A percentile compares a stretch with the other conserved stretches of the same genome.
phyloP scores from a whole-genome alignment of 306 rosid species.

The Inga leiocalycina region DNA sequence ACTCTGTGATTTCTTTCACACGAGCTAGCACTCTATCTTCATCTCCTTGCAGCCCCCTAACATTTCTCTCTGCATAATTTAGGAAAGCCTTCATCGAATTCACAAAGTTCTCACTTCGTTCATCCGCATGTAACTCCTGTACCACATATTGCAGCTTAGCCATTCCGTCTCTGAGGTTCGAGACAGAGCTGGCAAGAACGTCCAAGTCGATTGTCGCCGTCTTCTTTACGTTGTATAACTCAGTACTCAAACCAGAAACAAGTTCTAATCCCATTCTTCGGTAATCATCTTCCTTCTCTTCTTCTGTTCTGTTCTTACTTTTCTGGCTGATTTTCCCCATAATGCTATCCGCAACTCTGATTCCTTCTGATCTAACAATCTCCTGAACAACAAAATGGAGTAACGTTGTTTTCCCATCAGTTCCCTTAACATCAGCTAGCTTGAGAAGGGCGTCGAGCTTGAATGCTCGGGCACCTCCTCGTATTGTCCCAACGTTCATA shows the following conservation, averaged over 20 bases:
- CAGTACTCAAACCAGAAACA: slow-evolving; percentile 85
- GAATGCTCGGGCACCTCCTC: slow-evolving; percentile 94
- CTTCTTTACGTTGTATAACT: slow-evolving; percentile 82
- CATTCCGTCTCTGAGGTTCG: slow-evolving; percentile 69
- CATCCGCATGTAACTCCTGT: slow-evolving; percentile 49
- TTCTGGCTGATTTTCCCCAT: slow-evolving; percentile 85
- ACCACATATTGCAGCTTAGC: slow-evolving; percentile 45
- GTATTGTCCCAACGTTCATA: slow-evolving; percentile 93
- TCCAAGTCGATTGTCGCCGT: slow-evolving; percentile 85
- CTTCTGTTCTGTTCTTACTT: slow-evolving; percentile 55
- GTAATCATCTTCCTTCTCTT: slow-evolving; percentile 84
- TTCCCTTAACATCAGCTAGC: slow-evolving; percentile 90
- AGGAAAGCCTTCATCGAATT: slow-evolving; percentile 52
- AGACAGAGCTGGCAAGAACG: slow-evolving; percentile 73
- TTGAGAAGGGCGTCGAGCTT: slow-evolving; percentile 91
- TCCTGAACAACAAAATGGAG: slow-evolving; percentile 98
- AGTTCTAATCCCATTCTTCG: slow-evolving; percentile 87
- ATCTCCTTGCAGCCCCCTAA: slow-evolving; percentile 67
- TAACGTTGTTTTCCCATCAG: slow-evolving; percentile 85
- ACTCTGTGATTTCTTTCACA: slow-evolving; percentile 84
- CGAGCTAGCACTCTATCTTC: slow-evolving; percentile 64
- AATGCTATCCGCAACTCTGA: slow-evolving; percentile 84
- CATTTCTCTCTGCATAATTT: slow-evolving; percentile 50
- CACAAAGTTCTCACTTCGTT: slow-evolving; percentile 44
- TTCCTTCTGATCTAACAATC: slow-evolving; percentile 77